Conservation (phyloP, 352 stramenopile species). For the Blastocystis sp. region DNA sequence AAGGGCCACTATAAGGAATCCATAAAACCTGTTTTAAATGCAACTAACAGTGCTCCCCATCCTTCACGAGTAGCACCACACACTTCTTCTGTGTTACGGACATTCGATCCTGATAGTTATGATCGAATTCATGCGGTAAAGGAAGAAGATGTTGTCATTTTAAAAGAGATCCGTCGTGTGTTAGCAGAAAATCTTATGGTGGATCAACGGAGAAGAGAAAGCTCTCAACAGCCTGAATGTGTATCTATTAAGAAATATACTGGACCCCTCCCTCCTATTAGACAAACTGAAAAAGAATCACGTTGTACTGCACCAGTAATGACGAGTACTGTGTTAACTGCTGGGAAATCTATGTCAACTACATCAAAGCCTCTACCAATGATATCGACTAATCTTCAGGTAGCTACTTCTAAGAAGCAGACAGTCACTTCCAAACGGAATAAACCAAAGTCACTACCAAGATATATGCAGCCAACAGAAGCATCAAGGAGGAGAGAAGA, state of each 20-base stretch:
- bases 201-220: neutral
- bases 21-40: slow-evolving; percentile 6
- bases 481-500: neutral
- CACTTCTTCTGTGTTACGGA: neutral
- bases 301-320: too few species aligned
- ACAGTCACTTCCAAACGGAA: too few species aligned
- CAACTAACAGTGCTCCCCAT: neutral
- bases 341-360: too few species aligned
- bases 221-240: neutral
- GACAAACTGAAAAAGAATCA: neutral
- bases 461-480: neutral
- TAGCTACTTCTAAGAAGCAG: too few species aligned
- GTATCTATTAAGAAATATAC: neutral
- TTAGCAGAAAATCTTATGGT: neutral
- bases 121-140: neutral
- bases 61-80: neutral
- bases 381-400: too few species aligned
- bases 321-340: too few species aligned
- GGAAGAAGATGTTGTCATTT: neutral
- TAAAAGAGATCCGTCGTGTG: neutral
- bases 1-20: neutral
- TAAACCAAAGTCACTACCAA: neutral
- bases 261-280: neutral
- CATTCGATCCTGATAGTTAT: neutral
- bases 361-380: too few species aligned